Evolutionary conservation across 345 rosid genomes (phyloP).

Genomic region (Gossypium rotundifolium): DNA sequence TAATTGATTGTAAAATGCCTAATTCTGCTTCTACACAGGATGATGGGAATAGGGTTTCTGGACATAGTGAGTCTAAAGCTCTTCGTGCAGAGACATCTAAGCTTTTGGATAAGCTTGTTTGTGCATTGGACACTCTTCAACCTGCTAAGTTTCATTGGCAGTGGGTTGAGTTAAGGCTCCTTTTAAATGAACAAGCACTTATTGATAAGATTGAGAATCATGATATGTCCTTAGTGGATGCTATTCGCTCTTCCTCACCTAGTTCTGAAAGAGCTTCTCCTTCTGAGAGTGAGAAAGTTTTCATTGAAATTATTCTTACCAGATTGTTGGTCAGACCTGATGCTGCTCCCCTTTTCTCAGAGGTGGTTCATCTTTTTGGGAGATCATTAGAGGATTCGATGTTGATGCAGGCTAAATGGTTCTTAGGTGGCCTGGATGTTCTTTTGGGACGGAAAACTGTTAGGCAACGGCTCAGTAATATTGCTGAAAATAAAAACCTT

Average conservation of each 20-base stretch:
- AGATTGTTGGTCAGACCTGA: conserved; percentile 96
- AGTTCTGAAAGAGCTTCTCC: conserved; percentile 63
- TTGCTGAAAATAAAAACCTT: conserved; percentile 74
- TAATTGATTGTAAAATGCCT: conserved; percentile 79
- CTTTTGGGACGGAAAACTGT: conserved; percentile 87
- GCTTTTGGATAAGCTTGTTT: conserved; percentile 78
- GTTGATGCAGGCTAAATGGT: conserved; percentile 92
- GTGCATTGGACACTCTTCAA: conserved; percentile 70
- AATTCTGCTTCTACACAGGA: conserved; percentile 39
- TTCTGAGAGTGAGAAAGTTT: conserved; percentile 85
- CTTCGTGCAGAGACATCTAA: conserved; percentile 50
- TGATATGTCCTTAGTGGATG: conserved; percentile 66
- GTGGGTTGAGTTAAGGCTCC: conserved; percentile 97
- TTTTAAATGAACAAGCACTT: conserved; percentile 89
- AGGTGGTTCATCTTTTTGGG: conserved; percentile 92
- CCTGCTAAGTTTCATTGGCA: conserved; percentile 99
- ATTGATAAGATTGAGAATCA: conserved; percentile 74
- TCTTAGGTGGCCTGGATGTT: conserved; percentile 81
- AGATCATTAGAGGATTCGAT: conserved; percentile 92
- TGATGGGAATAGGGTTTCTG: conserved; percentile 41
- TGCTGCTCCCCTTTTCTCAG: conserved; percentile 91
- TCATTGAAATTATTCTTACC: conserved; percentile 81
- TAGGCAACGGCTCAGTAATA: conserved; percentile 70
- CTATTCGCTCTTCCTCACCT: conserved; percentile 67
- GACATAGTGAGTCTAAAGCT: conserved; percentile 45